phyloP scores from a whole-genome alignment of 345 rosid genomes.

The Alliaria petiolata region DNA sequence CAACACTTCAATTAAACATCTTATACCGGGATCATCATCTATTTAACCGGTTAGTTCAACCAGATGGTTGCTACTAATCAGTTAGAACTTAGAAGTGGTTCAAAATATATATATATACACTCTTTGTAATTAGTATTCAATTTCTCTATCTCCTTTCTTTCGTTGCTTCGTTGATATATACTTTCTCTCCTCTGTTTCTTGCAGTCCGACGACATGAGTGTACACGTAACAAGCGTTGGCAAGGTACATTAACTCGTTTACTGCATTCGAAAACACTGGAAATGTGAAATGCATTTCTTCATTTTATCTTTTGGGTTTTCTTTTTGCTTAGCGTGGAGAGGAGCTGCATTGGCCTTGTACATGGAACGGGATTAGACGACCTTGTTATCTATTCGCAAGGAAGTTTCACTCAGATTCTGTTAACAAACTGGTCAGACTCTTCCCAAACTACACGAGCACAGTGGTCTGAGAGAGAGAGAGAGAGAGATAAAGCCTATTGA shows the following conservation, averaged over 20 bases:
- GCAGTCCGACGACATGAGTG: constrained; percentile 71
- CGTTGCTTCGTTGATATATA: background rate
- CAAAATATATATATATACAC: too few relatives aligned
- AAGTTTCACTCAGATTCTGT: constrained; percentile 76
- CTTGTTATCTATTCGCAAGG: constrained; percentile 93
- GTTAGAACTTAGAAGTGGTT: too few relatives aligned
- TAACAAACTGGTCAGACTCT: constrained; percentile 62
- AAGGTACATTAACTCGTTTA: constrained; percentile 34
- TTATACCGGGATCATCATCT: too few relatives aligned
- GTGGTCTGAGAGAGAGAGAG: constrained; percentile 40
- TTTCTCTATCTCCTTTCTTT: background rate
- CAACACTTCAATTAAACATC: too few relatives aligned
- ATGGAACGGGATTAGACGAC: constrained; percentile 93
- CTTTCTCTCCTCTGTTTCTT: constrained; percentile 19
- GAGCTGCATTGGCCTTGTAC: constrained; percentile 60
- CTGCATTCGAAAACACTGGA: background rate
- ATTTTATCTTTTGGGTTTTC: background rate
- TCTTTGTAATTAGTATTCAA: background rate
- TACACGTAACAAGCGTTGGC: constrained; percentile 79
- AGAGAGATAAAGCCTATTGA: constrained; percentile 18
- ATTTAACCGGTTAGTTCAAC: too few relatives aligned
- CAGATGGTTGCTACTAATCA: too few relatives aligned
- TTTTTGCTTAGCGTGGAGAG: constrained; percentile 43
- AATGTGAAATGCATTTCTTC: background rate
- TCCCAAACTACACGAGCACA: constrained; percentile 62